Base-by-base conservation (phyloP, 331 rosid species). In the Quercus lobata region DNA sequence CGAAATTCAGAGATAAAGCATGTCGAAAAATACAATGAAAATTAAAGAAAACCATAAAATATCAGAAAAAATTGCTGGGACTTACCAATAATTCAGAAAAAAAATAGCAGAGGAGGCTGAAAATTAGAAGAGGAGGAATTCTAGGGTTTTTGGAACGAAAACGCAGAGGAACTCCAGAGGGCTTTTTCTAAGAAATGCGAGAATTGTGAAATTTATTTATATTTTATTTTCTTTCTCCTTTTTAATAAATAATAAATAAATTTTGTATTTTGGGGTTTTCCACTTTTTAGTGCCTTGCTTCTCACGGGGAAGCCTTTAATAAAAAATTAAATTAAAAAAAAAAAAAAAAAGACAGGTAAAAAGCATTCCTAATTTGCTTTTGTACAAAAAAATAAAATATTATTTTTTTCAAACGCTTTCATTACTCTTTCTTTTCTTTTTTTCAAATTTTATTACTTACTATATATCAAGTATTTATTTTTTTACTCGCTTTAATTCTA, bases 51-150 rank as follows among this genome's bases (percentile, higher is more conserved):
- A 55, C 29, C 25, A 16, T 16, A 69, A 82, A 78, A 78, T 30
- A 71, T 21, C 69, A 57, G 41, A 69, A 77, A 66, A 85, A 81
- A 74, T 74, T 9, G 71, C 34, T 7, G 8, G 14, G 22, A 79
- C 90, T 84, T 80, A 88, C 90, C 87, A 79, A 80, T 80, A 81
- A 79, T 24, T 82, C 34, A 78, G 87, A 15, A 83, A 85, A 85
- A 83, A 83, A 76, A 79, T 49, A 78, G 63, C 22, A 35, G 86
- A 79, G 37, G 82, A 18, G 75, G 22, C 57, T 66, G 35, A 76
- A 70, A 79, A 69, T 70, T 37, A 81, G 76, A 78, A 29, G 73
- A 69, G 81, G 24, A 57, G 41, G 69, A 79, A 84, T 83, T 79
- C 84, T 72, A 78, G 87, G 87, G 85, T 74, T 87, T 80, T 80